Conservation (phyloP, 2,329 filamentous ascomycete species). For the Curvularia hawaiiensis region DNA sequence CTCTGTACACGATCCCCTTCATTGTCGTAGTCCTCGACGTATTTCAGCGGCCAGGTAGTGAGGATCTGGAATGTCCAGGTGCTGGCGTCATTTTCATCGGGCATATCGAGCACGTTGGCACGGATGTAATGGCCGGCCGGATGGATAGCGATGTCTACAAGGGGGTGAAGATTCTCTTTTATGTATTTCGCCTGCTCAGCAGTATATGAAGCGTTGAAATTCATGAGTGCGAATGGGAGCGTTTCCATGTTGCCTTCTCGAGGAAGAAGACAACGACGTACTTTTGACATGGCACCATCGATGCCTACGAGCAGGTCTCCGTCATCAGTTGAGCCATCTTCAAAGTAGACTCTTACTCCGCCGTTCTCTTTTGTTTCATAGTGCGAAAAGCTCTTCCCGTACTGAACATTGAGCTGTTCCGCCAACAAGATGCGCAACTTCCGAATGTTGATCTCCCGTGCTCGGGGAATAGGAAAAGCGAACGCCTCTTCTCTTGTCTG, state of each 20-base stretch:
- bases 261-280: slow-evolving; percentile 33
- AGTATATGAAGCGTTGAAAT: slow-evolving; percentile 37
- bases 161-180: slow-evolving; percentile 32
- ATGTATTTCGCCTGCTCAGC: slow-evolving; percentile 32
- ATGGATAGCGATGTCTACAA: slow-evolving; percentile 42
- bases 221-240: slow-evolving; percentile 38
- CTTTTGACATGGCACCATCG: slow-evolving; percentile 35
- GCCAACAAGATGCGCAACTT: slow-evolving; percentile 46
- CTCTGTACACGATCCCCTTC: slow-evolving; percentile 27
- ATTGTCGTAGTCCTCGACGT: slow-evolving; percentile 37
- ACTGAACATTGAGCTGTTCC: slow-evolving; percentile 44
- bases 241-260: slow-evolving; percentile 27
- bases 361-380: slow-evolving; percentile 28
- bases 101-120: slow-evolving; percentile 41
- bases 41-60: slow-evolving; percentile 36
- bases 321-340: slow-evolving; percentile 31
- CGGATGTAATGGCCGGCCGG: slow-evolving; percentile 40
- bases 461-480: slow-evolving; percentile 43
- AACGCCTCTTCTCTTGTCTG: slow-evolving; percentile 42
- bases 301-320: slow-evolving; percentile 32
- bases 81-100: slow-evolving; percentile 37
- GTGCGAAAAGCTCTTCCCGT: slow-evolving; percentile 26
- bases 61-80: slow-evolving; percentile 46
- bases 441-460: slow-evolving; percentile 41
- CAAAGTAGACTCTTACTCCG: slow-evolving; percentile 32